These are phyloP conservation scores for Verticillium nonalfalfae DNA, from an alignment of 2,329 filamentous ascomycete species.

Conservation along the genomic window DNA sequence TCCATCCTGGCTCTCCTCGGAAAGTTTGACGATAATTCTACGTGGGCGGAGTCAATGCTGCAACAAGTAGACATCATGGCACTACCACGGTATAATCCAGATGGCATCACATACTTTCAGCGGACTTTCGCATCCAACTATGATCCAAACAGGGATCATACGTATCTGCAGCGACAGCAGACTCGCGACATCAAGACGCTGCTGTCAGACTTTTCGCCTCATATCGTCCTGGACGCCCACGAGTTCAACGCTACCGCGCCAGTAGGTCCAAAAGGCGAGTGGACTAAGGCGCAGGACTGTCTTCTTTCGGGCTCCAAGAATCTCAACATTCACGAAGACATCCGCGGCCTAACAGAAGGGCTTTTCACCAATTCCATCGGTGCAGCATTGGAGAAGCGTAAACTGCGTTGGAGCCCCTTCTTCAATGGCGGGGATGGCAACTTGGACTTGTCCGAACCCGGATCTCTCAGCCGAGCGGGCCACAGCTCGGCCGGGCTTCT, in stretches of 20 bases:
- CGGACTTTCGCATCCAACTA: conserved; percentile 5
- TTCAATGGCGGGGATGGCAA: conserved; percentile 4
- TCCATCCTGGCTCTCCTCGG: conserved; percentile 8
- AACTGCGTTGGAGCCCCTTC: conserved; percentile 6
- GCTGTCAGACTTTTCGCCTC: conserved; percentile 5
- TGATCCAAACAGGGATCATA: conserved; percentile 8
- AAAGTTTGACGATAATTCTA: conserved; percentile 3
- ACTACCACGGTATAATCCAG: conserved; percentile 8
- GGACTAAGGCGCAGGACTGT: conserved; percentile 6
- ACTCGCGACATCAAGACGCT: conserved; percentile 4
- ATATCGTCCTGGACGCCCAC: conserved; percentile 7
- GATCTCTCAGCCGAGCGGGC: conserved; percentile 5
- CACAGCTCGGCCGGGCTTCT: conserved; percentile 5
- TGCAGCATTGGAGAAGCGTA: conserved; percentile 1
- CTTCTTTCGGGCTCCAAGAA: conserved; percentile 6
- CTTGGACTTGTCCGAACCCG: conserved; percentile 5
- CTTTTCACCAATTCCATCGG: conserved; percentile 4
- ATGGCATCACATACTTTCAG: conserved; percentile 8
- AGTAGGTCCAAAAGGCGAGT: conserved; percentile 4
- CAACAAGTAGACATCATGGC: conserved; percentile 5
- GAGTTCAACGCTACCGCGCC: conserved; percentile 4
- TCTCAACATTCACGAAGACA: conserved; percentile 6
- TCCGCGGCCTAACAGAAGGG: conserved; percentile 5
- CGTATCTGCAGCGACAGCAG: conserved; percentile 6
- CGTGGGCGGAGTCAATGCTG: conserved; percentile 4